A percentile compares a stretch with the other conserved stretches of the same genome.
These are phyloP conservation scores for Aaosphaeria pasadenensis DNA, from an alignment of 2,329 filamentous ascomycete genomes.

Conservation along the genomic window DNA sequence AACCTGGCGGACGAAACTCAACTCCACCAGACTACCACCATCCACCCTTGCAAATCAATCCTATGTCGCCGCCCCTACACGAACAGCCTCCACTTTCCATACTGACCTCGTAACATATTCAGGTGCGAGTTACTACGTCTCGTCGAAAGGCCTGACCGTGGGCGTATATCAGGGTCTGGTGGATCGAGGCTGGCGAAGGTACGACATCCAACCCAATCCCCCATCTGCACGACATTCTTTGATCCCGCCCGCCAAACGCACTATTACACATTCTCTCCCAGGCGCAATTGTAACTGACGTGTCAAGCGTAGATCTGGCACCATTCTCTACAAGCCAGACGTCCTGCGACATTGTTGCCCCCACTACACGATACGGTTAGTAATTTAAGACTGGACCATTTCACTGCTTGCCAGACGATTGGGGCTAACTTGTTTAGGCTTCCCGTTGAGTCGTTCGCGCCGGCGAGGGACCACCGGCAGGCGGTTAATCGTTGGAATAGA, in stretches of 20 bases:
- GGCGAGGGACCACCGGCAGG: conserved; percentile 69
- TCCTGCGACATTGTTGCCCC: conserved; percentile 79
- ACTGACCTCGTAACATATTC: conserved; percentile 20
- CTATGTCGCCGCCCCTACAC: neutral
- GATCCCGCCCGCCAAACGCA: neutral
- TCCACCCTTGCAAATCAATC: no score
- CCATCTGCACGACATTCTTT: conserved; percentile 9
- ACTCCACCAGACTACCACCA: no score
- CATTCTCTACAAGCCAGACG: conserved; percentile 75
- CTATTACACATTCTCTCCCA: neutral
- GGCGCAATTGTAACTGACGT: neutral
- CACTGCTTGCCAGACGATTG: neutral
- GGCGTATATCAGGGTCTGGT: conserved; percentile 69
- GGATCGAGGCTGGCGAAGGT: conserved; percentile 76
- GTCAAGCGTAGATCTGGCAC: conserved; percentile 46
- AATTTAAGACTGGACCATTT: neutral
- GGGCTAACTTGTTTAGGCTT: conserved; percentile 46
- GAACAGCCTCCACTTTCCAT: neutral
- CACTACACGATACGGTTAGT: conserved; percentile 73
- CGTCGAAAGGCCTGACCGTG: conserved; percentile 59
- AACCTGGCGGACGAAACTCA: no score
- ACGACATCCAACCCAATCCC: conserved; percentile 35
- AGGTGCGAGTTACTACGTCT: conserved; percentile 74
- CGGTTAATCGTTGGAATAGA: conserved; percentile 73
- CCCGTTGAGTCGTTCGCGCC: conserved; percentile 64